Evolutionary conservation across 2,329 filamentous ascomycete genomes (phyloP).

Genomic region (Furcasterigmium sp.): DNA sequence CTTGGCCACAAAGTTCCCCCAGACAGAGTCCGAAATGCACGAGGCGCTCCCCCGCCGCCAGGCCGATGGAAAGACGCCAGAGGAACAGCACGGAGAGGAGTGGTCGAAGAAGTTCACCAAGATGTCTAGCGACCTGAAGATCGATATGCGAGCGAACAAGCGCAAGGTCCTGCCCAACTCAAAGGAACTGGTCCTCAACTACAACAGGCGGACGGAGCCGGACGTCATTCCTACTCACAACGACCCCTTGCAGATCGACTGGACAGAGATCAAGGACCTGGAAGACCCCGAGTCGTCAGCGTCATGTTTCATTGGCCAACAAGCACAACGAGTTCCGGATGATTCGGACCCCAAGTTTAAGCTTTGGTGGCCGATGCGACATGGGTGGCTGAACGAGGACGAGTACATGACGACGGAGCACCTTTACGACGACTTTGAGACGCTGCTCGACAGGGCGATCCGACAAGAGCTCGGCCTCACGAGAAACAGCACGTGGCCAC

Average conservation of each 20-base stretch:
- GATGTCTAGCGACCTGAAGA: constrained; percentile 81
- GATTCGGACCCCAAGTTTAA: constrained; percentile 85
- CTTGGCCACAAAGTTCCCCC: constrained; percentile 71
- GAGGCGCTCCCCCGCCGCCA: constrained; percentile 72
- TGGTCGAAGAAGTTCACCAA: constrained; percentile 69
- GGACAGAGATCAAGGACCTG: constrained; percentile 73
- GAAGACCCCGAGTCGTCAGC: constrained; percentile 58
- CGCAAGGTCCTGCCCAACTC: constrained; percentile 94
- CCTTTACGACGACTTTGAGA: constrained; percentile 81
- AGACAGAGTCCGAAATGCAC: constrained; percentile 79
- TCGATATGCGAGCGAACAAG: constrained; percentile 89
- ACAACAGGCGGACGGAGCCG: constrained; percentile 77
- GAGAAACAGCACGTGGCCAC: constrained; percentile 73
- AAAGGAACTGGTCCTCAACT: constrained; percentile 91
- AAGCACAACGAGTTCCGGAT: constrained; percentile 83
- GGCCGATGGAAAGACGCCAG: constrained; percentile 54
- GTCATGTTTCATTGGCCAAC: constrained; percentile 71
- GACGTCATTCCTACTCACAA: constrained; percentile 93
- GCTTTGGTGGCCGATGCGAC: constrained; percentile 83
- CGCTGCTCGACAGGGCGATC: constrained; percentile 81
- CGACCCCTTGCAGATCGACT: constrained; percentile 87
- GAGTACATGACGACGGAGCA: constrained; percentile 79
- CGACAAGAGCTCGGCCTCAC: constrained; percentile 76
- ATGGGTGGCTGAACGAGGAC: constrained; percentile 84
- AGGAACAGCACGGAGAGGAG: constrained; percentile 86